Base-by-base conservation (phyloP, 192 early-diverging fungal species). In the Borealophlyctis nickersoniae region DNA sequence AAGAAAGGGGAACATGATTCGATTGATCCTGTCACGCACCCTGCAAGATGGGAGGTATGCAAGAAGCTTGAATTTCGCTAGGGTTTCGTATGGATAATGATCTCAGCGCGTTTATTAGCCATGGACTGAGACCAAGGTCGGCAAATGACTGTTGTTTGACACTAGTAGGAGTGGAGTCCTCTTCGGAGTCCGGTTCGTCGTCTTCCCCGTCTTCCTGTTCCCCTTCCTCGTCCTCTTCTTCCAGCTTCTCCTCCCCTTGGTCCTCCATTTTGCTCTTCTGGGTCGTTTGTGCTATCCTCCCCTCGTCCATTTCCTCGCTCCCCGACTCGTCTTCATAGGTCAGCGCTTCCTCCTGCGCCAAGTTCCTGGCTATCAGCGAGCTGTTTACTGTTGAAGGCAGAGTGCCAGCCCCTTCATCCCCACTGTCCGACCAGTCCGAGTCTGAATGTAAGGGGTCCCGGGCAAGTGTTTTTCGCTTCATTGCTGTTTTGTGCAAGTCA, bases 11-110 rank as follows among this genome's bases (percentile, higher is more conserved):
- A 5, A 14, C 24, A 14, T 33, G 58, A 35, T 50, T 51, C 2
- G 55, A 3, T 32, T 23, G 4, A 23, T 7, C 26, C 2, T 5
- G 45, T 23, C 24, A 2, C 52, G 5, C 30, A 67, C 74, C 74
- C 5, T 65, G 64, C 1, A 99, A 74, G 29, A 93, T 89, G 48
- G 86, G 77, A 0, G 81, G 84, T 30, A 99, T 90, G 72, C 95
- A 96, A 2, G 87, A 88, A 7, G 75, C 76, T 64, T 99, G 96
- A 72, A 99, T 99, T 74, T 96, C 95, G 2, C 91, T 92, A 2
- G 96, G 94, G 50, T 79, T 66, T 3, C 70, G 74, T 31, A 99
- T 95, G n/a, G 92, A 82, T 80, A 97, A 86, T 3, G 86, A 77
- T 19, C 78, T 71, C 16, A 98, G 76, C 0, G 91, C 79, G 29